These are phyloP conservation scores for Adiantum capillusveneris DNA, from an alignment of 75 land plant species.

Conservation along the genomic window DNA sequence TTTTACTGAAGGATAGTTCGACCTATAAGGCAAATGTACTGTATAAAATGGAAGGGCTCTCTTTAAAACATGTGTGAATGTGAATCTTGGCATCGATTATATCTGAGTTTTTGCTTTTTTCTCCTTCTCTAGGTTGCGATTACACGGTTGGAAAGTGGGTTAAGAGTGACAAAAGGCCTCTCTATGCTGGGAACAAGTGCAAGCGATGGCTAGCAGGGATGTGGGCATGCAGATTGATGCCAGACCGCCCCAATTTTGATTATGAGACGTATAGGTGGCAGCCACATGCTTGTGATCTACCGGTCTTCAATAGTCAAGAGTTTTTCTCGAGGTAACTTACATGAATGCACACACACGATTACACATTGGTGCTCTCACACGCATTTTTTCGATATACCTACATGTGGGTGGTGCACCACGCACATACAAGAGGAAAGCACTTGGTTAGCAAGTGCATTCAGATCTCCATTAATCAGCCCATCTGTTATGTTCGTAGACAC, in stretches of 20 bases:
- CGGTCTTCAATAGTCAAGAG: constrained; percentile 36
- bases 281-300: constrained; percentile 70
- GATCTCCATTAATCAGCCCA: too few species aligned
- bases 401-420: background rate
- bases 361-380: background rate
- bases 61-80: too few species aligned
- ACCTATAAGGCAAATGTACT: too few species aligned
- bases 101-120: too few species aligned
- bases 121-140: constrained; percentile 46
- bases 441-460: too few species aligned
- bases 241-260: constrained; percentile 48
- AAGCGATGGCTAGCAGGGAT: constrained; percentile 61
- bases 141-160: constrained; percentile 82
- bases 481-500: too few species aligned
- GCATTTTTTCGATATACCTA: background rate
- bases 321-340: constrained; percentile 27
- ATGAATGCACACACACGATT: background rate
- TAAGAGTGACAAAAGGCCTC: constrained; percentile 36
- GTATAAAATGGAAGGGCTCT: too few species aligned
- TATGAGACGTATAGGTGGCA: constrained; percentile 78
- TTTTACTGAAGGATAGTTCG: too few species aligned
- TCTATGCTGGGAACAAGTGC: constrained; percentile 69
- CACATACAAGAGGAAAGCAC: too few species aligned
- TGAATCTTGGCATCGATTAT: too few species aligned
- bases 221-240: constrained; percentile 84